Conservation (phyloP, 225 moss, liverwort and hornwort species). For the Antitrichia curtipendula region DNA sequence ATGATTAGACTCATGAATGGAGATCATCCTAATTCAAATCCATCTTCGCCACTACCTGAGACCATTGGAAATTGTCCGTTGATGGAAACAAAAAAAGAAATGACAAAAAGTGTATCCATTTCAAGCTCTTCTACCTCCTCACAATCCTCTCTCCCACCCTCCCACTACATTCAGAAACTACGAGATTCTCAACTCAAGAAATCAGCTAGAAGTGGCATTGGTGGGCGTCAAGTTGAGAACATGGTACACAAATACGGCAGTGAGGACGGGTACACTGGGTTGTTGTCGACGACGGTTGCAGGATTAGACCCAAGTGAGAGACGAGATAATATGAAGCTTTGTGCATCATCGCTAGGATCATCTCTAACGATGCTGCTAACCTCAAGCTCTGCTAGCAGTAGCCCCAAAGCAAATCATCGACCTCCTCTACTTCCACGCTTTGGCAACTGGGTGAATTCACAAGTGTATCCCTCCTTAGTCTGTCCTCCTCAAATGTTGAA, state of each 20-base stretch:
- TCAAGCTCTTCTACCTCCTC: constrained; percentile 43
- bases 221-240: not conserved
- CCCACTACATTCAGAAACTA: constrained; percentile 86
- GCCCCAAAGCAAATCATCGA: not conserved
- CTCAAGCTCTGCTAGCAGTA: not conserved
- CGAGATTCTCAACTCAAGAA: constrained; percentile 44
- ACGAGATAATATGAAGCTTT: not conserved
- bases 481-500: not conserved
- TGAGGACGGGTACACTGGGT: not conserved
- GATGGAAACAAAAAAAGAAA: not conserved
- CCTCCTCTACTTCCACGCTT: not conserved
- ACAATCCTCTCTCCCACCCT: constrained; percentile 73
- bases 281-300: not conserved
- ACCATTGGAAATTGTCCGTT: not conserved
- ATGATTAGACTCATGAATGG: constrained; percentile 20
- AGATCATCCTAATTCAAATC: not conserved
- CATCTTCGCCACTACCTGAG: not conserved
- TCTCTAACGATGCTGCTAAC: constrained; percentile 7
- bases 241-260: not conserved
- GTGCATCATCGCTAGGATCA: not conserved
- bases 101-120: constrained; percentile 35
- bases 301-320: not conserved
- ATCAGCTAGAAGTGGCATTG: not conserved
- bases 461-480: not conserved
- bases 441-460: constrained; percentile 4